Evolutionary conservation across 805 yeast genomes (phyloP).

Genomic region (Saccharomycopsis vini): DNA sequence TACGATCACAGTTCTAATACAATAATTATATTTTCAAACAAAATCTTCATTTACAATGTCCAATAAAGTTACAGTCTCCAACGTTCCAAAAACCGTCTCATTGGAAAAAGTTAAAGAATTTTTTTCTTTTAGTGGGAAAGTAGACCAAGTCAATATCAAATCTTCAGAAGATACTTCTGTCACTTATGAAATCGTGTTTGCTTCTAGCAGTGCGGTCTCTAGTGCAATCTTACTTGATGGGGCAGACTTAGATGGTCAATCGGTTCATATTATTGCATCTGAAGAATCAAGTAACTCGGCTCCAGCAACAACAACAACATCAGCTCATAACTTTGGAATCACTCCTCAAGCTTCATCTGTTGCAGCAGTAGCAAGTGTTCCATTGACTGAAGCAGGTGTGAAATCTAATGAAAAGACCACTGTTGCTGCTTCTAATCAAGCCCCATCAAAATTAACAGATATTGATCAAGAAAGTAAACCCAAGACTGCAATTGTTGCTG

Average conservation of each 20-base stretch:
- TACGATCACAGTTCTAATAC: no score
- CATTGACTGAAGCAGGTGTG: conserved; percentile 18
- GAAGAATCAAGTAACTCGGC: conserved; percentile 14
- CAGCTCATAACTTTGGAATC: conserved; percentile 9
- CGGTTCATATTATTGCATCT: conserved; percentile 30
- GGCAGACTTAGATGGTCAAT: conserved; percentile 57
- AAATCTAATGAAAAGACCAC: conserved; percentile 19
- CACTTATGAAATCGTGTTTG: conserved; percentile 42
- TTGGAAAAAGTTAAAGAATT: conserved; percentile 50
- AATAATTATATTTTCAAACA: no score
- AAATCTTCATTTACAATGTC: no score
- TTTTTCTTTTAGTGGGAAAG: conserved; percentile 67
- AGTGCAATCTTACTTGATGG: conserved; percentile 67
- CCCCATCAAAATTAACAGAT: conserved; percentile 32
- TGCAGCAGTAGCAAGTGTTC: conserved; percentile 18
- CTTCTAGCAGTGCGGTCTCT: conserved; percentile 48
- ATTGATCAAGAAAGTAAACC: conserved; percentile 73
- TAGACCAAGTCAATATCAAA: conserved; percentile 23
- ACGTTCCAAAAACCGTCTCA: conserved; percentile 42
- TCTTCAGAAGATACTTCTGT: conserved; percentile 27
- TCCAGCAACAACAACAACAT: conserved; percentile 4
- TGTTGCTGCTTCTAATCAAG: conserved; percentile 13
- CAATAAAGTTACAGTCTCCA: conserved; percentile 45
- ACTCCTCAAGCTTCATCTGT: conserved; percentile 18
- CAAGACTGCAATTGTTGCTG: conserved; percentile 65